Conservation (phyloP, 1,284 basidiomycete species). For the Wolfiporia cocos region DNA sequence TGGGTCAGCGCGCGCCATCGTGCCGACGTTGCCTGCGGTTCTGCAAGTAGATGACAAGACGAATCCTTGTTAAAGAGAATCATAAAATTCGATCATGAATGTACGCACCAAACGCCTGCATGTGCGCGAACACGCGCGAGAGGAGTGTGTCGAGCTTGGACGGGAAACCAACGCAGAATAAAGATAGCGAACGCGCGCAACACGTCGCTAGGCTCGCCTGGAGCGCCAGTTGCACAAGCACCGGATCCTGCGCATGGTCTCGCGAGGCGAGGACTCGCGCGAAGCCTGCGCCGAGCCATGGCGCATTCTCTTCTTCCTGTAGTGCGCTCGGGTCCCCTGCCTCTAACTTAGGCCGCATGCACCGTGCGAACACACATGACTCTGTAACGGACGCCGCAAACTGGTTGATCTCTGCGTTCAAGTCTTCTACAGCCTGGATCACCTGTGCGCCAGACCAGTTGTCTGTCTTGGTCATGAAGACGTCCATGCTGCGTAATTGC, state of each 20-base stretch:
- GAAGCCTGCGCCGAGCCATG: conserved; percentile 54
- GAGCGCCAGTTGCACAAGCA: conserved; percentile 65
- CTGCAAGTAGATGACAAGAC: conserved; percentile 27
- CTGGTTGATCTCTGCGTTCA: conserved; percentile 73
- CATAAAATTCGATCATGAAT: too few relatives aligned
- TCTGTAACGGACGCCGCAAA: conserved; percentile 70
- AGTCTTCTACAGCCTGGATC: conserved; percentile 70
- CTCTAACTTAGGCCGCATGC: conserved; percentile 7
- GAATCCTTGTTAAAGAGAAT: neutral
- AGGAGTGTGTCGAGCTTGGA: conserved; percentile 61
- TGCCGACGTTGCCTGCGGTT: conserved; percentile 69
- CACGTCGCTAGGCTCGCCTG: conserved; percentile 64
- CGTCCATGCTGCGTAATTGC: conserved; percentile 49
- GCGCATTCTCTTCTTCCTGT: conserved; percentile 50
- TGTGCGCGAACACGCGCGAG: conserved; percentile 57
- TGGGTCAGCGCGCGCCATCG: conserved; percentile 71
- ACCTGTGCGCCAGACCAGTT: conserved; percentile 71
- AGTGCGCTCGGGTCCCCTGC: conserved; percentile 13
- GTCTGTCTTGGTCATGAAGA: conserved; percentile 67
- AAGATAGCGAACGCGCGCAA: conserved; percentile 55
- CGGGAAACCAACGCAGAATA: conserved; percentile 69
- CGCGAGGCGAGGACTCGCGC: conserved; percentile 50
- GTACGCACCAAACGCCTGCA: conserved; percentile 56
- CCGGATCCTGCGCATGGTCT: conserved; percentile 68
- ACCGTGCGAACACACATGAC: conserved; percentile 32